Percentiles rank a stretch among this genome's conserved stretches.
Conservation (phyloP, 768 basidiomycete species). For the Tephrocybe sp. region DNA sequence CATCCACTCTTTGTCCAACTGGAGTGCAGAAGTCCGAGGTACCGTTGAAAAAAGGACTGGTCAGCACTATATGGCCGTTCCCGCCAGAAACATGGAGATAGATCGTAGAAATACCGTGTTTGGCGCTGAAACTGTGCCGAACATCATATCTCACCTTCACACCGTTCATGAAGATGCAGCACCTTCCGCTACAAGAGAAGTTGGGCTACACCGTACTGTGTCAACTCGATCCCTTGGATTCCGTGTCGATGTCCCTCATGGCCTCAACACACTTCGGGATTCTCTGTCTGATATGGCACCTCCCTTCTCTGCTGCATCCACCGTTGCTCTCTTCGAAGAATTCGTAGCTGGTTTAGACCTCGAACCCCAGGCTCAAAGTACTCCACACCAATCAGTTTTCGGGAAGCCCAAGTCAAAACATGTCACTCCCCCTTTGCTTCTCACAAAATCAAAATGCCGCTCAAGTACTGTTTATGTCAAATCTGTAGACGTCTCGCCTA, state of each 20-base stretch:
- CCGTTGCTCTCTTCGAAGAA: slow-evolving; percentile 60
- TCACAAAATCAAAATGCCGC: slow-evolving; percentile 39
- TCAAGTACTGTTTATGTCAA: slow-evolving; percentile 68
- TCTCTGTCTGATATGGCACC: slow-evolving; percentile 43
- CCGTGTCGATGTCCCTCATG: slow-evolving; percentile 50
- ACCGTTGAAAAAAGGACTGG: slow-evolving; percentile 44
- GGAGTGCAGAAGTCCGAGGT: slow-evolving; percentile 54
- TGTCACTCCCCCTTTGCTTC: slow-evolving; percentile 36
- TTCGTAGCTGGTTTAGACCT: slow-evolving; percentile 41
- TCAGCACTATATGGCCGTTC: slow-evolving; percentile 34
- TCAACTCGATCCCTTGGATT: slow-evolving; percentile 48
- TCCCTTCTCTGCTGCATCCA: slow-evolving; percentile 57
- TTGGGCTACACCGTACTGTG: slow-evolving; percentile 31
- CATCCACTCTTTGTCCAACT: slow-evolving; percentile 46
- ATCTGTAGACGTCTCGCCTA: slow-evolving; percentile 41
- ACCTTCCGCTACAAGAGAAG: slow-evolving; percentile 4
- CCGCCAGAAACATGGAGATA: slow-evolving; percentile 37
- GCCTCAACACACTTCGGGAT: slow-evolving; percentile 48
- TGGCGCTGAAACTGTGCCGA: slow-evolving; percentile 40
- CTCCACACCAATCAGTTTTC: slow-evolving; percentile 52
- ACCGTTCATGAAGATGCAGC: slow-evolving; percentile 40
- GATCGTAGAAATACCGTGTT: slow-evolving; percentile 48
- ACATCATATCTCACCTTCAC: slow-evolving; percentile 31
- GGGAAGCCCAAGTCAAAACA: slow-evolving; percentile 30
- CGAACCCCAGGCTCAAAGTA: slow-evolving; percentile 61